Conservation (phyloP, 176 grass and related monocot genomes). For the Phoenix roebelenii region DNA sequence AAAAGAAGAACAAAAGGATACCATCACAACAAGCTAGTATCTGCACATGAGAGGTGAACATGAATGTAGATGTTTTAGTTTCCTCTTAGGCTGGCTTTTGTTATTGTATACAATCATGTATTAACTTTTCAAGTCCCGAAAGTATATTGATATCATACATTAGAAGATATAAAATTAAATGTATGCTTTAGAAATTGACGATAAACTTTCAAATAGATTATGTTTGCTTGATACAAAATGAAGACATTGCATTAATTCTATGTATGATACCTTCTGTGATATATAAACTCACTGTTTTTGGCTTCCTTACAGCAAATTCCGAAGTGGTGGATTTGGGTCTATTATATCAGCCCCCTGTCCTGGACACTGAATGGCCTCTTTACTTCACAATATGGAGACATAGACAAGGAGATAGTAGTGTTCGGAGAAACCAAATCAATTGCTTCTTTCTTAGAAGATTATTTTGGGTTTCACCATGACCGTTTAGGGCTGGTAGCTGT, state of each 20-base stretch:
- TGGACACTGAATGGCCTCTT: conserved; percentile 63
- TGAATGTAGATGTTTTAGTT: too few species aligned
- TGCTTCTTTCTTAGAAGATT: conserved; percentile 39
- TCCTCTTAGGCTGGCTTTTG: too few species aligned
- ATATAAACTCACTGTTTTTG: background rate
- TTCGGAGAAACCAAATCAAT: conserved; percentile 50
- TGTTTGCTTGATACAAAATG: background rate
- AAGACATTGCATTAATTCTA: background rate
- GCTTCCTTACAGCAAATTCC: conserved; percentile 64
- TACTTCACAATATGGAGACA: conserved; percentile 59
- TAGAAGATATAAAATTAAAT: too few species aligned
- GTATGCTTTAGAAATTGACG: too few species aligned
- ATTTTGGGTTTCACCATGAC: conserved; percentile 48
- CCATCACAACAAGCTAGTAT: too few species aligned
- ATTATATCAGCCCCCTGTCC: conserved; percentile 42
- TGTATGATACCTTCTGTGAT: too few species aligned
- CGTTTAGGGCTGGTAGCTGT: conserved; percentile 34
- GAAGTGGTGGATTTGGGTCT: conserved; percentile 79
- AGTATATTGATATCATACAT: too few species aligned
- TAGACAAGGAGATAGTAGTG: conserved; percentile 9
- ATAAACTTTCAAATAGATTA: too few species aligned
- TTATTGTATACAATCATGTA: too few species aligned
- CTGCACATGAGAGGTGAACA: too few species aligned
- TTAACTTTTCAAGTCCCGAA: too few species aligned
- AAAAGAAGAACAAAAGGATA: too few species aligned